phyloP scores from a whole-genome alignment of 495 filamentous ascomycete genomes.

The Lasiosphaeriaceae sp. region DNA sequence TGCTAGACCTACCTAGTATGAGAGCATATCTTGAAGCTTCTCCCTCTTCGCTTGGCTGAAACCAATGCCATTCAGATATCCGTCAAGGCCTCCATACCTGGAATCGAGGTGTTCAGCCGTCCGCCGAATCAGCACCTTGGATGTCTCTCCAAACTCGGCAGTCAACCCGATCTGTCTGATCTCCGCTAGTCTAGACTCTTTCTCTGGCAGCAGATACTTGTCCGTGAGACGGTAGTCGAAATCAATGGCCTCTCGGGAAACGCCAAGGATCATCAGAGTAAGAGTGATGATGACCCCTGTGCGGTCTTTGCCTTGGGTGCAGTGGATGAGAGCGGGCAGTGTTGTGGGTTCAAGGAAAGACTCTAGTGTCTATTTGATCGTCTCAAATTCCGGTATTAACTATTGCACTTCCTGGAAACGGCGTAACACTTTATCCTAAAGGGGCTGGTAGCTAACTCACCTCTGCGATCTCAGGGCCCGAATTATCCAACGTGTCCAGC shows the following conservation, averaged over 20 bases:
- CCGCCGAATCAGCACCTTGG: conserved; percentile 49
- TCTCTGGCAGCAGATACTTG: conserved; percentile 55
- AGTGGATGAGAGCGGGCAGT: conserved; percentile 69
- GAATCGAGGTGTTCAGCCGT: conserved; percentile 48
- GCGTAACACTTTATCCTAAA: too few species aligned
- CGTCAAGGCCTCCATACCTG: conserved; percentile 57
- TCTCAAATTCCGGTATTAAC: not conserved
- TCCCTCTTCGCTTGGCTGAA: conserved; percentile 39
- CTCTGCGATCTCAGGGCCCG: conserved; percentile 57
- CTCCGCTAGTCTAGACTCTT: conserved; percentile 60
- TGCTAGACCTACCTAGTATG: conserved; percentile 8
- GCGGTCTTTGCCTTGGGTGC: conserved; percentile 85
- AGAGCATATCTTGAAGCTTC: conserved; percentile 15
- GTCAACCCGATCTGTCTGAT: conserved; percentile 63
- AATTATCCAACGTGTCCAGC: conserved; percentile 60
- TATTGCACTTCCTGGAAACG: not conserved
- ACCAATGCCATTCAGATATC: conserved; percentile 59
- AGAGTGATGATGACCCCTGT: conserved; percentile 72
- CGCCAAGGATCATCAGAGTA: conserved; percentile 53
- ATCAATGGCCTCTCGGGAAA: conserved; percentile 53
- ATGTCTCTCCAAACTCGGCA: conserved; percentile 63
- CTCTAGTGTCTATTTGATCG: conserved; percentile 29
- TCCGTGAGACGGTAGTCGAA: conserved; percentile 63
- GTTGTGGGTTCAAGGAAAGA: conserved; percentile 28
- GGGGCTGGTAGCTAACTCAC: too few species aligned